Conservation (phyloP, 495 filamentous ascomycete species). For the Penicillium daleae region DNA sequence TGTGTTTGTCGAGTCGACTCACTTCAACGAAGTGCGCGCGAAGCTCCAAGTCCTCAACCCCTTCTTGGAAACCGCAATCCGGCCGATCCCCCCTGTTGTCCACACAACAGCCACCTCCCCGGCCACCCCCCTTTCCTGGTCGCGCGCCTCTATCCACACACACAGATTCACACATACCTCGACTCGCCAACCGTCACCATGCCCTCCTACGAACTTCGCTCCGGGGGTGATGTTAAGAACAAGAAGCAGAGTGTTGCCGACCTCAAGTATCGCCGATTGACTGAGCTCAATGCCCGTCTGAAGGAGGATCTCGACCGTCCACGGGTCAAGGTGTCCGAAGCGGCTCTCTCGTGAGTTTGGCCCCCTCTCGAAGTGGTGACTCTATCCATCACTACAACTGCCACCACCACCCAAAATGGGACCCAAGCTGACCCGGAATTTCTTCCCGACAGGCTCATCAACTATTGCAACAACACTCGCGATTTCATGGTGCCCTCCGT, state of each 20-base stretch:
- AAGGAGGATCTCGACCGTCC: slow-evolving; percentile 94
- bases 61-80: slow-evolving; percentile 1
- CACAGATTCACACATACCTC: slow-evolving; percentile 9
- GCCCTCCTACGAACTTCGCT: slow-evolving; percentile 59
- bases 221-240: slow-evolving; percentile 75
- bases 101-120: slow-evolving; percentile 2
- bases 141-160: slow-evolving; percentile 10
- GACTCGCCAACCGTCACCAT: slow-evolving; percentile 38
- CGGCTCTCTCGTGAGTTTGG: slow-evolving; percentile 79
- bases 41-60: not conserved
- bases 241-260: slow-evolving; percentile 99
- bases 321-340: slow-evolving; percentile 92
- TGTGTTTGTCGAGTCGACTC: slow-evolving; percentile 22
- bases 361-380: not conserved
- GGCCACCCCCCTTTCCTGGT: slow-evolving; percentile 15
- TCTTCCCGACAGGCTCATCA: slow-evolving; percentile 72
- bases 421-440: slow-evolving; percentile 3
- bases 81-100: not conserved
- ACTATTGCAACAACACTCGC: slow-evolving; percentile 93
- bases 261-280: slow-evolving; percentile 92
- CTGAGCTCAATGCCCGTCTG: slow-evolving; percentile 91
- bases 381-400: not conserved
- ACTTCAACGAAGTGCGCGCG: not conserved
- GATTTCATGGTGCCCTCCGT: slow-evolving; percentile 98
- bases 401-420: not conserved